A percentile compares a stretch with the other conserved stretches of the same genome.
Conservation (phyloP, 2,329 filamentous ascomycete genomes). For the Elsinoe perseae region DNA sequence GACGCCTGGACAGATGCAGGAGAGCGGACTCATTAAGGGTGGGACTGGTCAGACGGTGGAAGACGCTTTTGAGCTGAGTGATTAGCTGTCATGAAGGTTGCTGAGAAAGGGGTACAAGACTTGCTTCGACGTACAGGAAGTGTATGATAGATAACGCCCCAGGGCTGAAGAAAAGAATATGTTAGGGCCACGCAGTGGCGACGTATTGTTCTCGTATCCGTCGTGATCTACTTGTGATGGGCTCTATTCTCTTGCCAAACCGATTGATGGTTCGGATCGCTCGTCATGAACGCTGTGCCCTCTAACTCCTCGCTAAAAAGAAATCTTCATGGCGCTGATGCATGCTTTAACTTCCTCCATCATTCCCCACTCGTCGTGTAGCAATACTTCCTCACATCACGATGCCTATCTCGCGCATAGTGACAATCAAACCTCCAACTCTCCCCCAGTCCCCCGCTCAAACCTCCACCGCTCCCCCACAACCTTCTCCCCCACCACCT, state of each 20-base stretch:
- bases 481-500: conserved; percentile 7
- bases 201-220: neutral
- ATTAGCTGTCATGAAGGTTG: conserved; percentile 10
- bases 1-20: conserved; percentile 14
- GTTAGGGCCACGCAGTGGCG: neutral
- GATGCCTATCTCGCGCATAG: neutral
- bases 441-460: neutral
- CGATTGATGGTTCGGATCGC: neutral
- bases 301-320: neutral
- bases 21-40: conserved; percentile 17
- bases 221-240: neutral
- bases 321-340: too few relatives aligned
- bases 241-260: neutral
- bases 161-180: neutral
- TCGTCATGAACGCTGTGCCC: neutral
- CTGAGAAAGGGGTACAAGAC: neutral
- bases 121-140: neutral
- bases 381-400: neutral
- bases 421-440: neutral
- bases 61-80: conserved; percentile 20
- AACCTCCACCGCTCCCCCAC: conserved; percentile 12
- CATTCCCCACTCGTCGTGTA: too few relatives aligned
- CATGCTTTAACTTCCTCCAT: too few relatives aligned
- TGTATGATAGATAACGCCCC: neutral
- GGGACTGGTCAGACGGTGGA: conserved; percentile 19